A percentile compares a stretch with the other conserved stretches of the same genome.
phyloP scores from a whole-genome alignment of 805 yeast genomes.

The Naumovozyma castellii region DNA sequence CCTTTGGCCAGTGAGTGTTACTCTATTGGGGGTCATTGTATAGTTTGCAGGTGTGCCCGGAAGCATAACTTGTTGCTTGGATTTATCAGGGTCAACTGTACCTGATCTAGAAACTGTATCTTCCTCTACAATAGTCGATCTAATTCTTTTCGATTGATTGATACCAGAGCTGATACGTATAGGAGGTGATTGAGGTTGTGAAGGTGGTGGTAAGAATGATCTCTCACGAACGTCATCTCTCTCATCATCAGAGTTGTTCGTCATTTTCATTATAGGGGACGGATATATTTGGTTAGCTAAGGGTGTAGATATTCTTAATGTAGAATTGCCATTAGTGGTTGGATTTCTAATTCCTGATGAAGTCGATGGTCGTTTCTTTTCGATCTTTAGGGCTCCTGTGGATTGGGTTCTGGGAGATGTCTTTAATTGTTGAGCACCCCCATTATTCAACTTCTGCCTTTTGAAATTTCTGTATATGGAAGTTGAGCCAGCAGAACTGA shows the following conservation, averaged over 20 bases:
- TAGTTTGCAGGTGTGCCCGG: slow-evolving; percentile 27
- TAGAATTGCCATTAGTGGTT: slow-evolving; percentile 4
- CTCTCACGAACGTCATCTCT: slow-evolving; percentile 27
- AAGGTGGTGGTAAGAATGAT: slow-evolving; percentile 31
- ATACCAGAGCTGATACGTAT: slow-evolving; percentile 31
- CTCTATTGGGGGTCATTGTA: slow-evolving; percentile 24
- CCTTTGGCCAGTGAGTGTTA: slow-evolving; percentile 16
- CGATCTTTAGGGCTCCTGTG: slow-evolving; percentile 14
- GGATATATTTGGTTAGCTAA: slow-evolving; percentile 34
- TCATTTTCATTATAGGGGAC: slow-evolving; percentile 10
- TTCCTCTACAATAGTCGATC: slow-evolving; percentile 21
- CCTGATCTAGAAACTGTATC: slow-evolving; percentile 33
- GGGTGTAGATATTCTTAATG: slow-evolving; percentile 32
- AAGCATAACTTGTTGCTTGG: slow-evolving; percentile 27
- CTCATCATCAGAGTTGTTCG: slow-evolving; percentile 26
- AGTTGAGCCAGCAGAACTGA: slow-evolving; percentile 15
- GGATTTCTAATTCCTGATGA: slow-evolving; percentile 6
- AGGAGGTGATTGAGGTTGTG: slow-evolving; percentile 31
- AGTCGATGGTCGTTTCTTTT: slow-evolving; percentile 16
- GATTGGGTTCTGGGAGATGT: slow-evolving; percentile 2
- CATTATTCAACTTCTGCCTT: slow-evolving; percentile 20
- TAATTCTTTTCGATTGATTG: slow-evolving; percentile 26
- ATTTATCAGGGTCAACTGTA: slow-evolving; percentile 31
- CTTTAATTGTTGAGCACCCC: slow-evolving; percentile 6
- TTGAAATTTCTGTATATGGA: slow-evolving; percentile 18